These are phyloP conservation scores for Neurospora tetrasperma DNA, from an alignment of 495 filamentous ascomycete genomes.

Conservation along the genomic window DNA sequence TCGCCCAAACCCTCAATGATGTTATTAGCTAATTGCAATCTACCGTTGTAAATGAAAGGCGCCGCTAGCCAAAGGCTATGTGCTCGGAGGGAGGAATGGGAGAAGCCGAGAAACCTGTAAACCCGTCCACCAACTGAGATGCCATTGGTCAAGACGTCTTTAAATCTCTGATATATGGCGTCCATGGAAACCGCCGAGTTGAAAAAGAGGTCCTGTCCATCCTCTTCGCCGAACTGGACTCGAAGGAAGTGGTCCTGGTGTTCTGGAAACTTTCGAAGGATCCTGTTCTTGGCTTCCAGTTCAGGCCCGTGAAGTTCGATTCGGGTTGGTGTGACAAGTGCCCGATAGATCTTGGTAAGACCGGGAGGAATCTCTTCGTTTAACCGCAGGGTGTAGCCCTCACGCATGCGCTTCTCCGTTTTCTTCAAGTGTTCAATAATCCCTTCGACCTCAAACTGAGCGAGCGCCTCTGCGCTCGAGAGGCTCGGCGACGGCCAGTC, in stretches of 20 bases:
- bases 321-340: too few species aligned
- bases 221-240: constrained; percentile 58
- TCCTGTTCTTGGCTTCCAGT: constrained; percentile 59
- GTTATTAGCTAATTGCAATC: constrained; percentile 25
- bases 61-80: constrained; percentile 69
- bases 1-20: constrained; percentile 57
- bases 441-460: constrained; percentile 23
- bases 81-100: constrained; percentile 61
- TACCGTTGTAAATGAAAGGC: constrained; percentile 41
- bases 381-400: constrained; percentile 16
- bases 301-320: constrained; percentile 46
- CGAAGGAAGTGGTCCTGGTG: constrained; percentile 58
- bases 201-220: constrained; percentile 52
- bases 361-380: not conserved
- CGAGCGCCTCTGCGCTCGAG: too few species aligned
- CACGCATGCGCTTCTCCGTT: constrained; percentile 27
- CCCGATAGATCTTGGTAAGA: too few species aligned
- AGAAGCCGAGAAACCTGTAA: constrained; percentile 70
- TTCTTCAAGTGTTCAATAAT: constrained; percentile 36
- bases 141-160: constrained; percentile 40
- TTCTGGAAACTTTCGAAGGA: constrained; percentile 57
- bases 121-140: constrained; percentile 53
- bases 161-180: constrained; percentile 50
- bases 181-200: constrained; percentile 44
- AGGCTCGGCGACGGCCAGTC: too few species aligned